phyloP scores from a whole-genome alignment of 306 rosid genomes.

The Vicia sativa region DNA sequence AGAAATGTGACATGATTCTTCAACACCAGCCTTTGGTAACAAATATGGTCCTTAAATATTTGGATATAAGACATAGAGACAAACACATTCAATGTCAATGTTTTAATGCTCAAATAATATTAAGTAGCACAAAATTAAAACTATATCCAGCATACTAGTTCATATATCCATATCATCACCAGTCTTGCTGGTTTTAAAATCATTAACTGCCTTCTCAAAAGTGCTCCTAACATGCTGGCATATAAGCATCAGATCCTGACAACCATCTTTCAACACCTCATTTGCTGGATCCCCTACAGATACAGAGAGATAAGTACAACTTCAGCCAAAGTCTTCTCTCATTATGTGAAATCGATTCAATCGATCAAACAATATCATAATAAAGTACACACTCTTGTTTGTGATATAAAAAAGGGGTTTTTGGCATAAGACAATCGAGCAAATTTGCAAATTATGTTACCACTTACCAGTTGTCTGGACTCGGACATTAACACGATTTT shows the following conservation, averaged over 20 bases:
- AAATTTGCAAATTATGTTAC: constrained; percentile 39
- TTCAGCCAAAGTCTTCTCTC: constrained; percentile 1
- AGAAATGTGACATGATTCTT: too few species aligned
- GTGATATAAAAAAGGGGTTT: constrained; percentile 4
- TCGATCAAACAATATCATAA: not conserved
- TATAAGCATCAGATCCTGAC: constrained; percentile 75
- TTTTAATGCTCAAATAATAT: not conserved
- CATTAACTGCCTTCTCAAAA: constrained; percentile 65
- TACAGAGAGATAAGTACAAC: too few species aligned
- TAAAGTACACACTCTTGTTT: not conserved
- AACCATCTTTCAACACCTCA: constrained; percentile 67
- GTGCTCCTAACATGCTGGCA: constrained; percentile 74
- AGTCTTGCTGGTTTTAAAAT: constrained; percentile 44
- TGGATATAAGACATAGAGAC: too few species aligned
- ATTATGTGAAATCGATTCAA: not conserved
- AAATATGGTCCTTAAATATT: too few species aligned
- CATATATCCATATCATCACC: constrained; percentile 41
- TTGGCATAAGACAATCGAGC: constrained; percentile 7
- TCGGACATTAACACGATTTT: constrained; percentile 76
- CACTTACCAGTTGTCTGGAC: constrained; percentile 85
- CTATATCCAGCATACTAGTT: constrained; percentile 10
- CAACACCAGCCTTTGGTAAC: not conserved
- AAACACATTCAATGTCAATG: not conserved
- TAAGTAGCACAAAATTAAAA: not conserved
- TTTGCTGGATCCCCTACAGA: constrained; percentile 78